Evolutionary conservation across 345 rosid species (phyloP), one percentile per base, ranked within the genome.

Genomic region (Eucalyptus lansdowneana): DNA sequence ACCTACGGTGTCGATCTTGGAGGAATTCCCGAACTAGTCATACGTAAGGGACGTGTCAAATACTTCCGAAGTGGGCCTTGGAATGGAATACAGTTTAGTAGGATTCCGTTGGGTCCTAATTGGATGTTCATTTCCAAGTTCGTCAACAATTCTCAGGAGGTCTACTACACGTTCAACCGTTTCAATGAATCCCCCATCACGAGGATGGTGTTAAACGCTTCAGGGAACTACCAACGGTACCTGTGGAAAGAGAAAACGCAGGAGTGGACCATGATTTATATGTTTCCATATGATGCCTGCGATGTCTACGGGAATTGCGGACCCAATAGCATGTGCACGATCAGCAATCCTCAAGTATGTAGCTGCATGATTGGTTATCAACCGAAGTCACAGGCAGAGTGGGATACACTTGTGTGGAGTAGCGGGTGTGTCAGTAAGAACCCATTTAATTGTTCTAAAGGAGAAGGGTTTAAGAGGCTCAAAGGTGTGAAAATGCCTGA

Each of bases 391-490:
- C 60, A 17, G 13, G 42, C 12, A 29, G 87, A 89, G 62, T 89
- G 92, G 94, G 54, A 62, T 45, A 25, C 88, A 56, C 19, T 90
- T 56, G 90, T 88, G 37, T 87, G 90, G 56, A 45, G 91, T 6
- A 93, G 58, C 8, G 92, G 93, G 4, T 92, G 93, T 80, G 90
- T 89, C 34, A 89, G 90, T 88, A 89, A 92, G 87, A 86, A 80
- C 34, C 69, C 72, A 14, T 31, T 80, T 10, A 50, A 31, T 21
- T 90, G 90, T 47, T 49, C 53, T 9, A 27, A 69, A 80, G 80
- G 45, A 86, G 91, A 90, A 56, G 88, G 91, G 25, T 90, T 90
- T 54, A 16, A 69, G 47, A 89, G 86, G 88, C 76, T 88, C 42
- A 51, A 45, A 3, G 76, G 86, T 11, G 34, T 91, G 37, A 92